Conservation (phyloP, 805 yeast species). For the Kregervanrija delftensis region DNA sequence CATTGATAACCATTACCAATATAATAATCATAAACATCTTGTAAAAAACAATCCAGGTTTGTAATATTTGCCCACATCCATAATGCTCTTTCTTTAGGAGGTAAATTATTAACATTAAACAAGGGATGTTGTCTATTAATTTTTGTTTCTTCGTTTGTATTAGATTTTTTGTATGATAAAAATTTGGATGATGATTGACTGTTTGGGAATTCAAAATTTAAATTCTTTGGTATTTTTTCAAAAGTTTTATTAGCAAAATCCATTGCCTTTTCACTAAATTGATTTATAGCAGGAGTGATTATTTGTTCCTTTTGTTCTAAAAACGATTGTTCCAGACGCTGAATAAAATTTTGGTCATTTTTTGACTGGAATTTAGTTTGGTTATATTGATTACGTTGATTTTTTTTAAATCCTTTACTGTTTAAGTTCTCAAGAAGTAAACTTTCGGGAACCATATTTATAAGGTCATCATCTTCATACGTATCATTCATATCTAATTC, state of each 20-base stretch:
- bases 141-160: background rate
- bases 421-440: background rate
- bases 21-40: constrained; percentile 78
- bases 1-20: constrained; percentile 79
- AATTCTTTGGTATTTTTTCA: constrained; percentile 17
- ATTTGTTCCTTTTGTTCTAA: constrained; percentile 16
- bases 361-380: constrained; percentile 1
- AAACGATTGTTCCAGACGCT: constrained; percentile 11
- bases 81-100: constrained; percentile 69
- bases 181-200: constrained; percentile 10
- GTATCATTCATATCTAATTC: constrained; percentile 20
- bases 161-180: constrained; percentile 1
- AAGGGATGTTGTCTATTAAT: background rate
- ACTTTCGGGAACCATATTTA: constrained; percentile 9
- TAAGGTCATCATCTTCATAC: constrained; percentile 17
- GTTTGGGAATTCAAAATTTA: constrained; percentile 4
- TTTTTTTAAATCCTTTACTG: background rate
- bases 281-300: constrained; percentile 16
- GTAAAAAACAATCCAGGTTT: constrained; percentile 80
- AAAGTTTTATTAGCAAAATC: constrained; percentile 22
- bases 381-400: background rate
- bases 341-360: background rate
- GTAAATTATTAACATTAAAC: constrained; percentile 31
- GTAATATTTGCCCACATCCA: constrained; percentile 98
- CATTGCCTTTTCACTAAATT: constrained; percentile 22